phyloP scores from a whole-genome alignment of 805 yeast genomes.

The Candida caryicola region DNA sequence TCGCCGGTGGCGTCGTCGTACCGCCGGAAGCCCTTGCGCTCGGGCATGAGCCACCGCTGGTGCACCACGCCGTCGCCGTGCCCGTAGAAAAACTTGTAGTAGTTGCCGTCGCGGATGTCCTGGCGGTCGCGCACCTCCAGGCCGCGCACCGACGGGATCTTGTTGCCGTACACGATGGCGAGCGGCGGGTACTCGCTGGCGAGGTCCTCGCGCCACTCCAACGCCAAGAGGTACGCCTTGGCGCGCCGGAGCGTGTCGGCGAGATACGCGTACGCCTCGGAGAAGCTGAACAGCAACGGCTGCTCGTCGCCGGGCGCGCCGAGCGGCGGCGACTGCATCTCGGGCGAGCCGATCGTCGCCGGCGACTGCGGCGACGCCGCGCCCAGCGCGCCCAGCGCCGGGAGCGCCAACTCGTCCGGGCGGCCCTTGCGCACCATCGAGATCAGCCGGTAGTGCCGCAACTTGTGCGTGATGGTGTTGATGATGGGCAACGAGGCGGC shows the following conservation, averaged over 20 bases:
- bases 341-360: neutral
- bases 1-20: slow-evolving; percentile 27
- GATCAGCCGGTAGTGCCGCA: slow-evolving; percentile 22
- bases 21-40: slow-evolving; percentile 56
- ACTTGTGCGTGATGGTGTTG: slow-evolving; percentile 25
- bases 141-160: slow-evolving; percentile 83
- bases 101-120: slow-evolving; percentile 68
- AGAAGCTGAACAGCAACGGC: slow-evolving; percentile 34
- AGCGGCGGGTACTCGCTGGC: slow-evolving; percentile 69
- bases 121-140: slow-evolving; percentile 60
- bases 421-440: slow-evolving; percentile 3
- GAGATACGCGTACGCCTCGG: slow-evolving; percentile 66
- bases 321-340: neutral
- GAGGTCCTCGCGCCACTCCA: slow-evolving; percentile 51
- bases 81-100: slow-evolving; percentile 75
- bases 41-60: slow-evolving; percentile 80
- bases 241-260: slow-evolving; percentile 58
- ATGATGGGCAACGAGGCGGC: slow-evolving; percentile 19
- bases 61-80: slow-evolving; percentile 94
- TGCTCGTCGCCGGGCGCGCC: slow-evolving; percentile 7
- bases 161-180: slow-evolving; percentile 76
- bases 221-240: slow-evolving; percentile 52
- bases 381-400: neutral
- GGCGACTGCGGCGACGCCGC: neutral
- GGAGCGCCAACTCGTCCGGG: neutral